A percentile compares a stretch with the other conserved stretches of the same genome.
These are phyloP conservation scores for Trichocomaceae sp. DNA, from an alignment of 2,329 filamentous ascomycete species.

Conservation along the genomic window DNA sequence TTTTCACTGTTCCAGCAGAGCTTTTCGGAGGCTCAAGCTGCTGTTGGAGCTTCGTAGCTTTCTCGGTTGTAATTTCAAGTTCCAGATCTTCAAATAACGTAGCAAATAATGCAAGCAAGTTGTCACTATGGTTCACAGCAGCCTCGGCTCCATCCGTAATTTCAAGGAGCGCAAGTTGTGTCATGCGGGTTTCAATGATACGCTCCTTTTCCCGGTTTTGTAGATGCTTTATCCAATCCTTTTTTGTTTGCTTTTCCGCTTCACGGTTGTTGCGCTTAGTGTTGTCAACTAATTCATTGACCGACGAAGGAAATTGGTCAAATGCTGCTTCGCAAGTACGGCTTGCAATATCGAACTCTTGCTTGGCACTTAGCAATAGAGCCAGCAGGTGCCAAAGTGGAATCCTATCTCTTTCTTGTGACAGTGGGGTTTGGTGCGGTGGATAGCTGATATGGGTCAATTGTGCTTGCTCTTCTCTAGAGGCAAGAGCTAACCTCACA, in stretches of 20 bases:
- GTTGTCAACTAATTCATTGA: conserved; percentile 61
- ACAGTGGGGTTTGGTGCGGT: conserved; percentile 23
- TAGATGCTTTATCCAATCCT: conserved; percentile 68
- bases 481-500: conserved; percentile 62
- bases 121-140: conserved; percentile 81
- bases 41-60: conserved; percentile 34
- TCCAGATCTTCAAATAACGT: conserved; percentile 66
- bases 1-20: conserved; percentile 63
- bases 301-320: conserved; percentile 73
- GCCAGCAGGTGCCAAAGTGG: conserved; percentile 88
- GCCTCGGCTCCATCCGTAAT: conserved; percentile 73
- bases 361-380: conserved; percentile 74
- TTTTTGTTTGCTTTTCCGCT: conserved; percentile 19
- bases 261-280: conserved; percentile 35
- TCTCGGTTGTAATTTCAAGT: conserved; percentile 28
- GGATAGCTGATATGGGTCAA: conserved; percentile 32
- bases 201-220: conserved; percentile 75
- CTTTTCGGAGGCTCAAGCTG: conserved; percentile 55
- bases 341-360: conserved; percentile 73
- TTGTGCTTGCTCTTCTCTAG: conserved; percentile 1
- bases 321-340: conserved; percentile 85
- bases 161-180: conserved; percentile 78
- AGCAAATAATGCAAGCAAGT: conserved; percentile 74
- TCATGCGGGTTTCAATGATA: conserved; percentile 93
- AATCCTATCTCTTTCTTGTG: conserved; percentile 50